Base-by-base conservation (phyloP, 1,284 basidiomycete genomes). In the Prillingera fragicola region DNA sequence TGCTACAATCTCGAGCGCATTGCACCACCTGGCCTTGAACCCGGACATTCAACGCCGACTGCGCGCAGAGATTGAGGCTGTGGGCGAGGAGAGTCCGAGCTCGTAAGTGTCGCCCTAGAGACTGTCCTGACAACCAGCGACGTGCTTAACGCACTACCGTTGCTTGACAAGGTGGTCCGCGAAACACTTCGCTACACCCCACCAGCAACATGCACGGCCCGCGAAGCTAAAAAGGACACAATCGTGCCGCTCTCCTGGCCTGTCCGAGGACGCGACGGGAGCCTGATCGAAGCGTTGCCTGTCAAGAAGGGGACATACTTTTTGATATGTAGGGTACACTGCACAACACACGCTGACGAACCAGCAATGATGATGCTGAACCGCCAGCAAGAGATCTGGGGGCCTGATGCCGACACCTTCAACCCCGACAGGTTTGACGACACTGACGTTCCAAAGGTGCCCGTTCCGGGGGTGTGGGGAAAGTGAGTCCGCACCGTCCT, bases 1-100 rank as follows among this genome's bases (percentile, higher is more conserved):
- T 0, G 79, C 77, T 0, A 78, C 80, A 2, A 70, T 83, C 2
- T 77, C 81, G 4, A 86, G 83, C 83, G 78, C 77, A 45, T 69
- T 86, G 3, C 81, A 80, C 61, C 76, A 78, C 18, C 77, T 86
- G 18, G 75, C 81, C 1, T 71, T 69, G 22, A 58, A 77, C 33
- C 77, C 73, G 0, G 64, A 65, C 1, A 68, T 74, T 9, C 85
- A 87, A 62, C 49, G 59, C 13, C 69, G 67, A 27, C 72, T 87
- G 5, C 75, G 82, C 6, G 61, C 60, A 4, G 80, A 80, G 29
- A 63, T 84, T 0, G 52, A 62, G 29, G 43, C 41, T 0, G 43
- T 54, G 12, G 34, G 33, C 5, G 40, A 52, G 18, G 55, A 57
- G n/a, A 33, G 39, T 24, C 52, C 52, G 5, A 29, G 29, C 24